Percentiles rank a stretch among this genome's conserved stretches.
phyloP scores from a whole-genome alignment of 148 eudicot genomes.

The Spergularia bocconei region DNA sequence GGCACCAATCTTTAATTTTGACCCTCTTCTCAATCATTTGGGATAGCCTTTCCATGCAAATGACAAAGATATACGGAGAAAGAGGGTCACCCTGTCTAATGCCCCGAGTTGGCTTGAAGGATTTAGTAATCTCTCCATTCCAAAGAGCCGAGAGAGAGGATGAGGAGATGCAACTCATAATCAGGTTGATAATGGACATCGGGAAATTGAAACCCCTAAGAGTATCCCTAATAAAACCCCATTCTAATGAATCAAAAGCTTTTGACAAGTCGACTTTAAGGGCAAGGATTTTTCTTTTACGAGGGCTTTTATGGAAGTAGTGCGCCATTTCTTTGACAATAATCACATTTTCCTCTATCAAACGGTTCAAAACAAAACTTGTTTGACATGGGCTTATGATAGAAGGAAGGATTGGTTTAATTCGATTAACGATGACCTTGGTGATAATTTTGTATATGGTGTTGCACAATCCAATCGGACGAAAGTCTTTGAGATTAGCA shows the following conservation, averaged over 20 bases:
- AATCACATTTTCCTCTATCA: background rate
- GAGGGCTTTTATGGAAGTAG: background rate
- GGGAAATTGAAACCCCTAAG: background rate
- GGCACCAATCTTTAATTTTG: background rate
- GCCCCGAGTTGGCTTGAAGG: background rate
- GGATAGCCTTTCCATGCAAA: background rate
- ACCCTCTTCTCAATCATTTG: background rate
- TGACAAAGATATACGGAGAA: background rate
- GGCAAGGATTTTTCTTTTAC: background rate
- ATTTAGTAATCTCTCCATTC: background rate
- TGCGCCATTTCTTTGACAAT: background rate
- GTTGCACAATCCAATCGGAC: background rate
- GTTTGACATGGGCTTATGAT: background rate
- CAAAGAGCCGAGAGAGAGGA: background rate
- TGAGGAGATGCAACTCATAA: background rate
- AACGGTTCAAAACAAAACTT: background rate
- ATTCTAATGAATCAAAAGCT: background rate
- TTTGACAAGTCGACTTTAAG: background rate
- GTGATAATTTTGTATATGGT: background rate
- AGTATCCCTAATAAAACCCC: background rate
- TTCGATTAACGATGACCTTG: background rate
- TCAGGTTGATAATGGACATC: rapidly evolving
- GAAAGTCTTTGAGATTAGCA: background rate
- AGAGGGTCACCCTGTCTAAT: background rate
- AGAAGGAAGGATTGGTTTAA: background rate